Evolutionary conservation across 2,329 filamentous ascomycete species (phyloP).

Genomic region (Cladophialophora exuberans): DNA sequence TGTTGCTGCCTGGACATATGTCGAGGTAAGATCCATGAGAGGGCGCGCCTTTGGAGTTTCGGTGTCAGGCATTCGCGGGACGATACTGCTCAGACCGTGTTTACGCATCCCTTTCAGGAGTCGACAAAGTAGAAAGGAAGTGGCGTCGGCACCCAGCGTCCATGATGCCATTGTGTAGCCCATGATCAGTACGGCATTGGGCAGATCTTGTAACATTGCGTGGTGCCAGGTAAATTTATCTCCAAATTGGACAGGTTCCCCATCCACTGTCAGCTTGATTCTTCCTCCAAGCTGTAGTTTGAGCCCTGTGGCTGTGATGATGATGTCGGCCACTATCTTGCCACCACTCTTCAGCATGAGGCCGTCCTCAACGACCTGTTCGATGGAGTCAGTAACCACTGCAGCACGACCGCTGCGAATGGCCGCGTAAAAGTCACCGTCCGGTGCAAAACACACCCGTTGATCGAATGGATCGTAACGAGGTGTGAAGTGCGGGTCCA

Average conservation of each 20-base stretch:
- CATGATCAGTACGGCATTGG: conserved; percentile 45
- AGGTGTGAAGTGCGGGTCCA: conserved; percentile 67
- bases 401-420: conserved; percentile 54
- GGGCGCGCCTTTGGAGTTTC: conserved; percentile 15
- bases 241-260: conserved; percentile 35
- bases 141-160: conserved; percentile 49
- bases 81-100: conserved; percentile 1
- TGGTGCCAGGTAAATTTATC: conserved; percentile 47
- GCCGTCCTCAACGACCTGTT: conserved; percentile 52
- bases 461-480: conserved; percentile 72
- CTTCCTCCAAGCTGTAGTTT: conserved; percentile 44
- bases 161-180: conserved; percentile 50
- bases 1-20: conserved; percentile 42
- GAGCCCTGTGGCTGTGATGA: conserved; percentile 50
- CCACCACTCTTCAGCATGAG: conserved; percentile 52
- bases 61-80: conserved; percentile 6
- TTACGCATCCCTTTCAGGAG: conserved; percentile 36
- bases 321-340: conserved; percentile 44
- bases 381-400: conserved; percentile 59
- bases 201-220: conserved; percentile 49
- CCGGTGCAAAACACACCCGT: conserved; percentile 63
- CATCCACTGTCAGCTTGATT: conserved; percentile 41
- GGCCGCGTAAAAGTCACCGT: conserved; percentile 60
- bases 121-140: conserved; percentile 43
- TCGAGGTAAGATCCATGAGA: conserved; percentile 44